Evolutionary conservation across 345 rosid genomes (phyloP).

Genomic region (Clarkia xantiana): DNA sequence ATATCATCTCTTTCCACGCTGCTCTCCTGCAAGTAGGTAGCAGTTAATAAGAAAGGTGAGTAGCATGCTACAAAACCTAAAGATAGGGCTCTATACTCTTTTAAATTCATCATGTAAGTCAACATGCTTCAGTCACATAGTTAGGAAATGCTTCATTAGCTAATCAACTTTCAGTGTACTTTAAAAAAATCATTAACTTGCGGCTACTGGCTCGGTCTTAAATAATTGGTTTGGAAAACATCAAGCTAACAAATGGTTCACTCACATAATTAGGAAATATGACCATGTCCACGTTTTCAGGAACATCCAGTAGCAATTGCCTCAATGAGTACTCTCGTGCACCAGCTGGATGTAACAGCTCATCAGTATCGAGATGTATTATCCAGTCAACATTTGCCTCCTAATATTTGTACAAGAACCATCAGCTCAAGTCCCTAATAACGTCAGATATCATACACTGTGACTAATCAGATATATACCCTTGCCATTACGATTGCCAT

Average conservation of each 20-base stretch:
- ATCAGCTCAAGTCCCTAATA: slow-evolving; percentile 3
- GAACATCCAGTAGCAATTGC: slow-evolving; percentile 66
- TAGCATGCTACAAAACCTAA: too few species aligned
- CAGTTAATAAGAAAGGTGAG: neutral
- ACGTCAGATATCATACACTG: neutral
- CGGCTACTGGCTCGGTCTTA: neutral
- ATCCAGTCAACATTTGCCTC: slow-evolving; percentile 88
- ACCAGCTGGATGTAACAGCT: slow-evolving; percentile 84
- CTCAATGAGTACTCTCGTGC: slow-evolving; percentile 80
- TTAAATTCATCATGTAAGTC: too few species aligned
- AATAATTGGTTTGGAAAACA: neutral
- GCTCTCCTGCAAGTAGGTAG: slow-evolving; percentile 49
- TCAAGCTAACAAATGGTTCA: slow-evolving; percentile 10
- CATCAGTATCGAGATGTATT: slow-evolving; percentile 92
- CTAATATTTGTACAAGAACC: slow-evolving; percentile 24
- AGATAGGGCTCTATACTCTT: too few species aligned
- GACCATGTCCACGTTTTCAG: slow-evolving; percentile 80
- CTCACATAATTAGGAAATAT: slow-evolving; percentile 95
- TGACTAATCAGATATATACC: slow-evolving; percentile 31
- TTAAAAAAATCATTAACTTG: neutral
- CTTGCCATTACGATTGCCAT: slow-evolving; percentile 99
- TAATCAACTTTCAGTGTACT: neutral
- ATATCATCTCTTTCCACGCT: slow-evolving; percentile 78
- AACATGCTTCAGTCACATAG: too few species aligned
- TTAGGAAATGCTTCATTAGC: too few species aligned